Evolutionary conservation across 1,284 basidiomycete genomes (phyloP).

Genomic region (Cutaneotrichosporon cavernicola): DNA sequence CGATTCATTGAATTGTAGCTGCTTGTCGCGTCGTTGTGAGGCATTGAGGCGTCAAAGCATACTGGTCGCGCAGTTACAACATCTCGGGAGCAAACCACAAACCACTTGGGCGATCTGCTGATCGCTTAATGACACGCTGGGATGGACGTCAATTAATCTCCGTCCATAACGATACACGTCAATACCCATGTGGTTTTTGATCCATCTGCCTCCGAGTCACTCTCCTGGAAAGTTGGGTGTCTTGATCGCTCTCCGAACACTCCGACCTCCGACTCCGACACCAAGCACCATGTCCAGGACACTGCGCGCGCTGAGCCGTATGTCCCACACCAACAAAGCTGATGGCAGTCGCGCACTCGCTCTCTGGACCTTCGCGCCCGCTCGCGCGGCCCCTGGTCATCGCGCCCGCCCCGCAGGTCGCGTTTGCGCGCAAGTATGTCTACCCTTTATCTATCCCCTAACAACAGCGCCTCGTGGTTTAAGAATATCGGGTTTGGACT

Average conservation of each 20-base stretch:
- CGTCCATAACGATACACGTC: background rate
- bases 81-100: background rate
- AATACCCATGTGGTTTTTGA: slow-evolving; percentile 4
- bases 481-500: slow-evolving; percentile 13
- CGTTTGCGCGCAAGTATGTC: background rate
- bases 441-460: background rate
- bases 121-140: background rate
- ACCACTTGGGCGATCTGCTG: too few relatives aligned
- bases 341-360: slow-evolving; percentile 19
- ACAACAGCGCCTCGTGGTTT: slow-evolving; percentile 6
- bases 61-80: too few relatives aligned
- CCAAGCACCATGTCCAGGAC: slow-evolving; percentile 26
- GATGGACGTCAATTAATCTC: background rate
- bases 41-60: background rate
- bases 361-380: slow-evolving; percentile 24
- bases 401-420: background rate
- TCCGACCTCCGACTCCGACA: background rate
- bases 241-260: slow-evolving; percentile 4
- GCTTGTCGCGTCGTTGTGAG: too few relatives aligned
- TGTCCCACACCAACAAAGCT: background rate
- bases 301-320: slow-evolving; percentile 25
- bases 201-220: background rate
- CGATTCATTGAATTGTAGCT: too few relatives aligned
- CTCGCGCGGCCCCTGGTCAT: slow-evolving; percentile 10
- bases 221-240: slow-evolving; percentile 15